These are phyloP conservation scores for Exophiala bonariae DNA, from an alignment of 2,329 filamentous ascomycete species.

Conservation along the genomic window DNA sequence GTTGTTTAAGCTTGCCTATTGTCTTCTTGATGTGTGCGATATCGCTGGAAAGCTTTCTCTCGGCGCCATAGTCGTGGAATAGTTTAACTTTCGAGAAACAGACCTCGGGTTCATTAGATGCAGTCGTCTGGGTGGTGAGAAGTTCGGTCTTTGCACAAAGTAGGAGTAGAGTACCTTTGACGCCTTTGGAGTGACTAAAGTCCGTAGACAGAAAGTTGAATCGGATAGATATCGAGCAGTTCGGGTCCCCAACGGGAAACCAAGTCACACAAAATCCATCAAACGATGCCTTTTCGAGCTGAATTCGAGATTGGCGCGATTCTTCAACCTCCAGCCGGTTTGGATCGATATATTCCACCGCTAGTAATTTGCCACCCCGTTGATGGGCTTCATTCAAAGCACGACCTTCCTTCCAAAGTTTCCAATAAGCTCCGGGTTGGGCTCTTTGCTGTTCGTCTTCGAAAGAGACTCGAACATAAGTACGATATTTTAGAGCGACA, in stretches of 20 bases:
- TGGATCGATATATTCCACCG: conserved; percentile 85
- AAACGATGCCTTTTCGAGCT: conserved; percentile 77
- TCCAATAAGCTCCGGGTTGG: conserved; percentile 81
- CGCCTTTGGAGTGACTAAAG: conserved; percentile 97
- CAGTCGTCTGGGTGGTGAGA: conserved; percentile 52
- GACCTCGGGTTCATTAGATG: conserved; percentile 60
- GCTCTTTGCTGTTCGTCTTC: conserved; percentile 91
- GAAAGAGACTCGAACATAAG: conserved; percentile 89
- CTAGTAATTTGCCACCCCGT: conserved; percentile 85
- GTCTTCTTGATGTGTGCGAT: conserved; percentile 93
- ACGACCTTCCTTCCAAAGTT: conserved; percentile 91
- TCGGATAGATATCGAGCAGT: conserved; percentile 84
- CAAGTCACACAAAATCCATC: conserved; percentile 92
- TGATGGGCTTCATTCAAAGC: conserved; percentile 96
- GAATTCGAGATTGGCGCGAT: conserved; percentile 61
- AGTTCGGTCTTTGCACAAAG: conserved; percentile 87
- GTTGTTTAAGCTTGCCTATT: conserved; percentile 93
- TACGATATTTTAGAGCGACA: conserved; percentile 70
- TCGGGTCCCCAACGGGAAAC: conserved; percentile 71
- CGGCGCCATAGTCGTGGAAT: conserved; percentile 92
- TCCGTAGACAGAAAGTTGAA: conserved; percentile 99
- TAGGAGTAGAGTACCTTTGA: conserved; percentile 93
- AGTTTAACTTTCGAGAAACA: conserved; percentile 97
- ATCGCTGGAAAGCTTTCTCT: conserved; percentile 92
- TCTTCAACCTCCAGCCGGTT: conserved; percentile 56